Percentiles rank a stretch among this genome's conserved stretches.
Conservation (phyloP, 139 green algal species). For the Micractinium sp. region DNA sequence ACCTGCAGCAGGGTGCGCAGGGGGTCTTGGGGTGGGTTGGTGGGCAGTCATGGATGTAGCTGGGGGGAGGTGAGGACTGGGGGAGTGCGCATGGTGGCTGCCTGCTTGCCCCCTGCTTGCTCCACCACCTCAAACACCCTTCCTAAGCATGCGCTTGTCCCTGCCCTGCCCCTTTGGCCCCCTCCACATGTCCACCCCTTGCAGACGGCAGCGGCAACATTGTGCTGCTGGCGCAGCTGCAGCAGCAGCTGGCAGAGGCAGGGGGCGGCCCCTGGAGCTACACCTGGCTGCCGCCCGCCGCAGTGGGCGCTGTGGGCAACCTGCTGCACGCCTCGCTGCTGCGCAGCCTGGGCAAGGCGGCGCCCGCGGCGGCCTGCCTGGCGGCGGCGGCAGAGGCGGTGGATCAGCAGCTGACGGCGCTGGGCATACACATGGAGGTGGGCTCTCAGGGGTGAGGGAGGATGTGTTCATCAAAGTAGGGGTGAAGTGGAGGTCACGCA, state of each 20-base stretch:
- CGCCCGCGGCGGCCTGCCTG: conserved; percentile 16
- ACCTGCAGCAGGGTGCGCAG: not conserved
- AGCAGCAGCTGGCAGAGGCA: conserved; percentile 4
- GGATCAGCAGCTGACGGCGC: conserved; percentile 11
- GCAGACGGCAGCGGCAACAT: not conserved
- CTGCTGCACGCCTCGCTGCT: conserved; percentile 39
- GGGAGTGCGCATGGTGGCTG: too few species aligned
- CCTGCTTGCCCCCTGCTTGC: not conserved
- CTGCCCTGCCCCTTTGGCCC: not conserved
- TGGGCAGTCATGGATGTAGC: too few species aligned
- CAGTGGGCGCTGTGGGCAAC: not conserved
- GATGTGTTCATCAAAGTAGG: too few species aligned
- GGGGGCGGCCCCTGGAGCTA: not conserved
- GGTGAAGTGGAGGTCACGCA: too few species aligned
- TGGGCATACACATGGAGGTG: conserved; percentile 10
- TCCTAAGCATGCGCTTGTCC: not conserved
- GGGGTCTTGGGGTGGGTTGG: too few species aligned
- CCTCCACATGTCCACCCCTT: not conserved
- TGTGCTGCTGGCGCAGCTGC: not conserved
- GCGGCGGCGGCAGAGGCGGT: conserved; percentile 16
- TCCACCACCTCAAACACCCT: not conserved
- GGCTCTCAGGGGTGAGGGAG: not conserved
- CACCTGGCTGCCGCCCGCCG: not conserved
- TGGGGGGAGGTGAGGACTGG: too few species aligned
- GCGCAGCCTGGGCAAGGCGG: conserved; percentile 22